Percentiles rank a stretch among this genome's conserved stretches.
Conservation (phyloP, 2,329 filamentous ascomycete species). For the Didymella segeticola region DNA sequence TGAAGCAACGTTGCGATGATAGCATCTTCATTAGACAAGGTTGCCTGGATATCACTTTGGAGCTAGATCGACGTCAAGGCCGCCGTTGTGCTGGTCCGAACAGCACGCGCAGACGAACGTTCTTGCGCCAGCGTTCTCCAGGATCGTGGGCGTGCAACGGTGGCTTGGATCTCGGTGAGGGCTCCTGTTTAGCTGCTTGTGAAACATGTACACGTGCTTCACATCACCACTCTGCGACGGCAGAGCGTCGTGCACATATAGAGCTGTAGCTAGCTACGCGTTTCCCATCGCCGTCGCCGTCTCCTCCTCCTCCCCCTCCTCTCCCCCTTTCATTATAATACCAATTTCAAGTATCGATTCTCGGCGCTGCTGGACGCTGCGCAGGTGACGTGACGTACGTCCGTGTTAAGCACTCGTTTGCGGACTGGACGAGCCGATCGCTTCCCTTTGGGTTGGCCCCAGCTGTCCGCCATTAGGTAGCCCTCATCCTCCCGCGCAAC, state of each 20-base stretch:
- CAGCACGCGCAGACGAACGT: constrained; percentile 14
- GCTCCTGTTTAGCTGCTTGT: constrained; percentile 19
- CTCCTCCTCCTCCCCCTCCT: constrained; percentile 13
- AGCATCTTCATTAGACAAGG: constrained; percentile 1
- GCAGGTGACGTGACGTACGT: constrained; percentile 36
- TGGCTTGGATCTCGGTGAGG: constrained; percentile 18
- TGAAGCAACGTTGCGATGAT: constrained; percentile 1
- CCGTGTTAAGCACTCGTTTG: constrained; percentile 34
- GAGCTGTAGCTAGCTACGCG: constrained; percentile 1
- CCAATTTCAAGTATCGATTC: constrained; percentile 10
- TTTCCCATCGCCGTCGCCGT: not conserved
- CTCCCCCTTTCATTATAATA: no score
- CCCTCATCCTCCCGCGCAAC: constrained; percentile 24
- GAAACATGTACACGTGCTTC: constrained; percentile 37
- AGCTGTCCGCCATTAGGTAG: constrained; percentile 32
- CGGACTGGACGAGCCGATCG: constrained; percentile 36
- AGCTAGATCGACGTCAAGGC: constrained; percentile 3
- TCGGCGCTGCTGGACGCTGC: constrained; percentile 26
- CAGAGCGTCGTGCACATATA: constrained; percentile 20
- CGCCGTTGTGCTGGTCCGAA: constrained; percentile 8
- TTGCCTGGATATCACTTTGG: constrained; percentile 3
- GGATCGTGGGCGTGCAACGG: constrained; percentile 14
- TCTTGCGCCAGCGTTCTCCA: constrained; percentile 6
- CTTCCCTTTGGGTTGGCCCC: constrained; percentile 23
- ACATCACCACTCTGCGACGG: constrained; percentile 31